Evolutionary conservation across 805 yeast genomes (phyloP), one percentile per base, ranked within the genome.

Genomic region (Yamadazyma phyllophila): DNA sequence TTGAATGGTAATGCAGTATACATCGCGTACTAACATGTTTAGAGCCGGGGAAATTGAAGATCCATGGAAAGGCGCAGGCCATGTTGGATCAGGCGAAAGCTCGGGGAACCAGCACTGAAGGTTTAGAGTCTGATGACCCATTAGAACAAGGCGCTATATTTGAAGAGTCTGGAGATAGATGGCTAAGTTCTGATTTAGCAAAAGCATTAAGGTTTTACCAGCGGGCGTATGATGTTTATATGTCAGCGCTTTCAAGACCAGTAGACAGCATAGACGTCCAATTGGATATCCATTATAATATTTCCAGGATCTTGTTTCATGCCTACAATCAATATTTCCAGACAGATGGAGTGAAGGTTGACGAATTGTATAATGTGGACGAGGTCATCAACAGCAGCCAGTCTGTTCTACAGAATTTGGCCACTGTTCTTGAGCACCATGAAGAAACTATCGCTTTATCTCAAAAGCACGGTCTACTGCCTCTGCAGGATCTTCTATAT

Each of bases 81-180:
- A 12, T 35, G 41, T 9, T 35, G 11, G 15, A 17, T 3, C 36
- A 14, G 9, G 31, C 13, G 4, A 29, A 29, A 29, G 31, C 31
- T 29, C 4, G 31, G 13, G 31, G 31, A 3, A n/a, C 3, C 7
- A 7, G 13, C 4, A 29, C 31, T 29, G 31, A 11, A 7, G 11
- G 11, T 4, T 10, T 11, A 7, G 31, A n/a, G 9, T n/a, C 31
- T 0, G 79, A 77, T 27, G 88, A 81, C 3, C 74, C 56, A 43
- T 67, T 82, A n/a, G 81, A 77, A 27, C 65, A 65, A 41, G 92
- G 82, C 1, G 70, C 82, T 0, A 67, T 67, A 9, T 81, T 79
- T 45, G 92, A 85, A 57, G 91, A 85, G 47, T 74, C 79, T n/a
- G 92, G 88, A 0, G 91, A 85, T 56, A 61, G 91, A 39, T 85